Evolutionary conservation across 352 stramenopile species (phyloP), one percentile per base, ranked within the genome.

Genomic region (Albugo laibachii): DNA sequence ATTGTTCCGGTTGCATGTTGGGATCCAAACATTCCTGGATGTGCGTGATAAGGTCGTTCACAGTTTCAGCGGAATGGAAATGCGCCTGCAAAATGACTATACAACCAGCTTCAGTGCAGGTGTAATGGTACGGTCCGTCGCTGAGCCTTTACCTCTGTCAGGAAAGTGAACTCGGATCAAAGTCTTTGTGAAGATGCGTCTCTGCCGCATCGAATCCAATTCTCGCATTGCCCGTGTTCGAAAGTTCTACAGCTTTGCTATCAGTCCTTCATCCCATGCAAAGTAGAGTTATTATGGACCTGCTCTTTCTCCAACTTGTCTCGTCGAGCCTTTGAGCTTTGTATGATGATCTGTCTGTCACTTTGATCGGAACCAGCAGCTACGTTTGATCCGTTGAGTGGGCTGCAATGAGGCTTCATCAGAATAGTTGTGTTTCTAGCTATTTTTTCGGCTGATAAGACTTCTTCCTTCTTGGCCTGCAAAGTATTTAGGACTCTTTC

Each of bases 221-320:
- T 92, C 77, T 12, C 80, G 80, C 80, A 92, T 92, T 13, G 77
- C 77, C 55, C 79, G 63, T 13, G 80, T 92, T 24, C 71, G 72
- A 36, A 92, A 92, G 21, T 80, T 85, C 75, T 91, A 13, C 8
- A 36, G 13, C 14, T 36, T 54, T 4, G 13, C 2, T 6, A 6
- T 47, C 41, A 48, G 15, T 47, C 35, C 40, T 16, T 56, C 52
- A 11, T 20, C 21, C 12, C 6, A 59, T 8, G 16, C 47, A 18
- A 55, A 48, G 47, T 34, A 39, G 14, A n/a, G 20, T 43, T 56
- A 18, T 16, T n/a, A 8, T 40, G n/a, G 45, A 83, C 71, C 67
- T 89, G 75, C 0, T 67, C 66, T 47, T 85, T 89, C 43, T 91
- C 76, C 53, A 83, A 69, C 42, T 89, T 68, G 1, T 58, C 56